Evolutionary conservation across 352 stramenopile species (phyloP), one percentile per base, ranked within the genome.

Genomic region (Globisporangium okanoganense): DNA sequence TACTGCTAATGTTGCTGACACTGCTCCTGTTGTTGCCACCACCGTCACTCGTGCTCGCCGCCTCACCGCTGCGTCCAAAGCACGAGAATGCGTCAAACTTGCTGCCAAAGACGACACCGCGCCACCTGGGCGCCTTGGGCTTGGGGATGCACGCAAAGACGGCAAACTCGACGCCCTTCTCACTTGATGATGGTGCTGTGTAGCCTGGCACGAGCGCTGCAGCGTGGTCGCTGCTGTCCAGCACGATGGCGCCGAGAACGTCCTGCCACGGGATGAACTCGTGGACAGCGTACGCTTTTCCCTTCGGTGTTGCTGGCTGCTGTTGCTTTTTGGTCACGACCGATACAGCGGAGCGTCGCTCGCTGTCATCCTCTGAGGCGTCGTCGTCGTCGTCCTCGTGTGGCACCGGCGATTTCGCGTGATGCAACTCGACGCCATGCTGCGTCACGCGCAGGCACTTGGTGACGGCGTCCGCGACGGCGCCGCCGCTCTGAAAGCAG

Each of bases 241-340:
- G 64, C 36, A 79, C 64, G 9, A 67, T 64, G 2, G 76, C 75
- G 16, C 79, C 79, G 33, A 88, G 50, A 3, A 87, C 59, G 20
- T 72, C 70, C 18, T 16, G 14, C 79, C 76, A 88, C n/a, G 65
- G 63, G 52, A 86, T 73, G 35, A 80, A 49, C 18, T 76, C 76
- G 45, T 38, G 12, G 27, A 20, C 18, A 10, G n/a, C 35, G n/a
- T 61, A 58, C 44, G 54, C 25, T n/a, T 25, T 60, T 60, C 13
- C 14, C 24, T 51, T n/a, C 27, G 35, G 5, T 60, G 54, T 13
- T 36, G 24, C 2, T 49, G 24, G 10, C 5, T 38, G 27, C 12
- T 56, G 29, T 12, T 13, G 40, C n/a, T 24, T 56, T 7, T 24
- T 49, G 43, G 40, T 45, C 16, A 38, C n/a, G 16, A 54, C 18